A percentile compares a stretch with the other conserved stretches of the same genome.
Evolutionary conservation across 768 basidiomycete genomes (phyloP).

Genomic region (Boletus vermiculosoides): DNA sequence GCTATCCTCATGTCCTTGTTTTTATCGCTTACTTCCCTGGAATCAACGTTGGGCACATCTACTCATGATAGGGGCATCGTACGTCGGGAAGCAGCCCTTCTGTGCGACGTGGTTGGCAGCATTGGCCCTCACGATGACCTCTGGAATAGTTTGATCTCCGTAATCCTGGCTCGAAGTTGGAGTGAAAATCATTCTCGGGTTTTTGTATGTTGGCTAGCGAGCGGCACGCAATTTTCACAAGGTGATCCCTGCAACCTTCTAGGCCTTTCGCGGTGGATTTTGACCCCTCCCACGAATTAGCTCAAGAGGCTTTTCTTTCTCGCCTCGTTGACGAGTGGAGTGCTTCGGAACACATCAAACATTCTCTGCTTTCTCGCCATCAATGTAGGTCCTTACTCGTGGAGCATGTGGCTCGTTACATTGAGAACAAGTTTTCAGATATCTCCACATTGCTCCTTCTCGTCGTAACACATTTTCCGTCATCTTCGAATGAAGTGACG

Average conservation of each 20-base stretch:
- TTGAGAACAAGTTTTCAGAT: conserved; percentile 45
- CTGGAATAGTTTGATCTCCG: conserved; percentile 46
- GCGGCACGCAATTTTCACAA: conserved; percentile 37
- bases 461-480: conserved; percentile 57
- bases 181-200: conserved; percentile 54
- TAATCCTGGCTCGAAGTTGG: conserved; percentile 61
- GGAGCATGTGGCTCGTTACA: background rate
- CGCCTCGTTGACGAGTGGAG: conserved; percentile 67
- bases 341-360: conserved; percentile 72
- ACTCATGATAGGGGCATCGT: conserved; percentile 40
- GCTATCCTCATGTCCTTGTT: conserved; percentile 61
- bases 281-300: conserved; percentile 26
- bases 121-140: conserved; percentile 45
- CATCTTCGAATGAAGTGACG: conserved; percentile 44
- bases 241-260: conserved; percentile 21
- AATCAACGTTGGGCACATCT: conserved; percentile 33
- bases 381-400: conserved; percentile 53
- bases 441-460: conserved; percentile 71
- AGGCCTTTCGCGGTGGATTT: background rate
- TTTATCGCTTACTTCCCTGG: conserved; percentile 39
- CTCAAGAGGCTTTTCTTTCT: conserved; percentile 47
- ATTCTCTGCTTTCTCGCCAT: conserved; percentile 73
- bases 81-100: conserved; percentile 52
- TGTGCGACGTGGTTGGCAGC: conserved; percentile 54
- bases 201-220: conserved; percentile 70